Percentiles rank a stretch among this genome's conserved stretches.
phyloP scores from a whole-genome alignment of 352 stramenopile species.

The Phytophthora boehmeriae region DNA sequence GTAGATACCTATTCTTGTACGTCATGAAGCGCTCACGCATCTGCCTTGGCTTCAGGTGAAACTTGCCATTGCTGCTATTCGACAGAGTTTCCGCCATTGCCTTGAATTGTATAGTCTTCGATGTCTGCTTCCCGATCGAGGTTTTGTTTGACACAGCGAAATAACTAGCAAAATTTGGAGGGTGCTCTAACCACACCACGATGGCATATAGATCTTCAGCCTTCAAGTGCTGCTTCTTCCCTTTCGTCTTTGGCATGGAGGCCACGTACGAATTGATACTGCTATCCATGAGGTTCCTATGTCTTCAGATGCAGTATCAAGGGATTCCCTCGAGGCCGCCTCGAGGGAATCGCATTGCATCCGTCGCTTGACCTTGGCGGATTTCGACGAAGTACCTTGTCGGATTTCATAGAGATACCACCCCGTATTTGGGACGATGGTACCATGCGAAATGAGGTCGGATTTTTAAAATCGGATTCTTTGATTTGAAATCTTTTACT shows the following conservation, averaged over 20 bases:
- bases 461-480: too few species aligned
- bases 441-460: too few species aligned
- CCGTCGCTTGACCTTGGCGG: background rate
- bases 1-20: background rate
- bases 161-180: background rate
- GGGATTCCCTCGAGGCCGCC: too few species aligned
- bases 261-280: too few species aligned
- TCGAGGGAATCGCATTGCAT: too few species aligned
- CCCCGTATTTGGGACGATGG: background rate
- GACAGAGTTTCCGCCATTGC: background rate
- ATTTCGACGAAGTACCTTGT: background rate
- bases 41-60: background rate
- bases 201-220: background rate
- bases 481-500: too few species aligned
- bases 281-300: too few species aligned
- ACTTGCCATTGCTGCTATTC: background rate
- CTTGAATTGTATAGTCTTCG: background rate
- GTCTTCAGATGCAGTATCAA: too few species aligned
- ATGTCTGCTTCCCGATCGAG: background rate
- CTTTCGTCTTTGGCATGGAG: too few species aligned
- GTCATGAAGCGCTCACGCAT: too few species aligned
- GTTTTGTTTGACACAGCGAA: background rate
- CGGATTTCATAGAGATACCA: background rate
- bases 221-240: background rate
- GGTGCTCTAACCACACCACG: background rate